Base-by-base conservation (phyloP, 2,329 filamentous ascomycete genomes). In the Pyrenophora seminiperda region DNA sequence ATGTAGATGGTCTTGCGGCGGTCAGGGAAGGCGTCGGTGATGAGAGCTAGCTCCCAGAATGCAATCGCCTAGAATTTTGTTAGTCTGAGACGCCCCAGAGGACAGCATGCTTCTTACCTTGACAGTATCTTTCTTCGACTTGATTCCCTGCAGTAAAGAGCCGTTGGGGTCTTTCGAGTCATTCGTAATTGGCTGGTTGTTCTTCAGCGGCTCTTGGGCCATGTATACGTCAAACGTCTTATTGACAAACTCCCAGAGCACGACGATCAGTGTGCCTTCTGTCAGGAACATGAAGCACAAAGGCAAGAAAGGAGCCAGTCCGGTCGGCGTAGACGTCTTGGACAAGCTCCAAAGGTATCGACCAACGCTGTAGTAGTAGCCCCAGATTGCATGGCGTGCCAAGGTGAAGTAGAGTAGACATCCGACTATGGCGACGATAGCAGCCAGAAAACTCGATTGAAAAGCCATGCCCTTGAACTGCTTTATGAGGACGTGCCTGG, bases 121-220 rank as follows among this genome's bases (percentile, higher is more conserved):
- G 53, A 90, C 85, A 7, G 89, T 79, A 7, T 90, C 80, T 71
- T 93, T 94, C 75, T 91, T 94, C 58, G 87, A 87, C 69, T 87
- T 92, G 37, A 97, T 73, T 0, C 93, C 93, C 48, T 86, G 91
- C 40, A 97, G 72, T 20, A 97, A 79, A 68, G 90, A 96, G 29
- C 91, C 91, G 65, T 96, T 97, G 1, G 93, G 90, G 71, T 97
- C 92, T 67, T 90, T 94, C 13, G 91, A 90, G 59, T 93, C 89
- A 14, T 83, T 82, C 0, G 91, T 96, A 47, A 97, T 81, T 3
- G 92, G 91, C 63, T 87, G 83, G n/a, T 83, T 87, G 59, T 89
- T 89, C 77, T 96, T 96, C 45, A 96, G 70, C 0, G 93, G 93
- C 62, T 89, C 85, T 69, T 88, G 87, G 19, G 86, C 84, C 66